Conservation (phyloP, 73 alveolate genomes). For the Tetrahymena malaccensis region DNA sequence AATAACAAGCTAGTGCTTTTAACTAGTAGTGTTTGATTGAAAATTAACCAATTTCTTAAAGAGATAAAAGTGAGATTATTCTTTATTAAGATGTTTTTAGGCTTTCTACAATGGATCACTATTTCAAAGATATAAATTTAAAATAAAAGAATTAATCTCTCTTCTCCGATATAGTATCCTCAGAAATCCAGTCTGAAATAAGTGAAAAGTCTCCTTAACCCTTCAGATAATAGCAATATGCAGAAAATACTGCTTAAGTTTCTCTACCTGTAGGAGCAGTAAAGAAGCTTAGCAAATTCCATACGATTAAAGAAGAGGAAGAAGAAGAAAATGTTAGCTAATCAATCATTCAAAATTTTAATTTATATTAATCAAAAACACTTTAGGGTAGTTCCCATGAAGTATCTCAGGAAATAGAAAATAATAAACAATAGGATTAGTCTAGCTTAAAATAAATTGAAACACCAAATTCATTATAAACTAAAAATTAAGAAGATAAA, state of each 20-base stretch:
- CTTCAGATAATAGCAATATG: neutral
- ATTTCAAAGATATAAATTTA: neutral
- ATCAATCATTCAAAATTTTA: neutral
- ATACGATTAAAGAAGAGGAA: neutral
- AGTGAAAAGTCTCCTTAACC: neutral
- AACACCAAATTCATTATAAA: neutral
- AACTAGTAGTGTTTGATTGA: neutral
- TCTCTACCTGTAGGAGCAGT: neutral
- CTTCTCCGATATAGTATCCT: neutral
- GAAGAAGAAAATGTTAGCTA: neutral
- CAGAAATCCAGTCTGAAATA: neutral
- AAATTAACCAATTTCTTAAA: neutral
- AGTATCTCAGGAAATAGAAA: neutral
- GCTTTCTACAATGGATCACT: neutral
- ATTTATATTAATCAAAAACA: neutral
- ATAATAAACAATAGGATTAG: neutral
- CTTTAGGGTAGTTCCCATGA: neutral
- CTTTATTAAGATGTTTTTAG: neutral
- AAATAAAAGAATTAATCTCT: neutral
- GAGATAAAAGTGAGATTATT: neutral
- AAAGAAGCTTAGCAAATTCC: neutral
- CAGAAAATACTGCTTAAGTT: neutral
- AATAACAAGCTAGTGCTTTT: neutral
- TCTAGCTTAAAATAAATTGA: neutral
- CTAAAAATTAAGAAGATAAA: neutral